Percentiles rank a stretch among this genome's conserved stretches.
Evolutionary conservation across 345 rosid species (phyloP).

Genomic region (Boechera retrofracta): DNA sequence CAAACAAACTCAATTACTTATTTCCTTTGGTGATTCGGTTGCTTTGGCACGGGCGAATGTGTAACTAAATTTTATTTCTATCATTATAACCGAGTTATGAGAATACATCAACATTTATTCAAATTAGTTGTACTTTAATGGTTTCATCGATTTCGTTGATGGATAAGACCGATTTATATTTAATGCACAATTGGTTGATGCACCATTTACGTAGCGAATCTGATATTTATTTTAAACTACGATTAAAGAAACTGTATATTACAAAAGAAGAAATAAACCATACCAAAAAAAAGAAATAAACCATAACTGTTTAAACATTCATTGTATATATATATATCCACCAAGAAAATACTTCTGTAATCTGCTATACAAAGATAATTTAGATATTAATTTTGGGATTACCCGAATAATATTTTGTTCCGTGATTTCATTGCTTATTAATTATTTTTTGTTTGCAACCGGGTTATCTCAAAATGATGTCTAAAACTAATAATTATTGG

Average conservation of each 20-base stretch:
- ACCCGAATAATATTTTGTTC: not conserved
- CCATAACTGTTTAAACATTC: not conserved
- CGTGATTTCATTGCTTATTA: not conserved
- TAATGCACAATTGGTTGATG: not conserved
- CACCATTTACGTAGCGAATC: conserved; percentile 9
- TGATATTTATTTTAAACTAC: not conserved
- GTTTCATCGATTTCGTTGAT: conserved; percentile 1
- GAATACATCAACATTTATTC: not conserved
- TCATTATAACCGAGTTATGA: not conserved
- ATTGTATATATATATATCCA: not conserved
- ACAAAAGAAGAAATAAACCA: conserved; percentile 20
- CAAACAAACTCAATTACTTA: conserved; percentile 37
- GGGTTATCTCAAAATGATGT: not conserved
- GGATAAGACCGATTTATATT: not conserved
- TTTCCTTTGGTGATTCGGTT: conserved; percentile 39
- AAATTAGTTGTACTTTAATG: not conserved
- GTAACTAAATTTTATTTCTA: not conserved
- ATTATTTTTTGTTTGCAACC: not conserved
- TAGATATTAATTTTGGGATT: not conserved
- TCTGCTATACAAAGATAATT: not conserved
- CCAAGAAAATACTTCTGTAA: not conserved
- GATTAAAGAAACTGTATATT: conserved; percentile 25
- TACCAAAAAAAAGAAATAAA: conserved; percentile 10
- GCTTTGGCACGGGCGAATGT: not conserved
- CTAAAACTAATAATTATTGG: not conserved